A percentile compares a stretch with the other conserved stretches of the same genome.
phyloP scores from a whole-genome alignment of 1,139 yeast species.

The Pneumocystis canis region DNA sequence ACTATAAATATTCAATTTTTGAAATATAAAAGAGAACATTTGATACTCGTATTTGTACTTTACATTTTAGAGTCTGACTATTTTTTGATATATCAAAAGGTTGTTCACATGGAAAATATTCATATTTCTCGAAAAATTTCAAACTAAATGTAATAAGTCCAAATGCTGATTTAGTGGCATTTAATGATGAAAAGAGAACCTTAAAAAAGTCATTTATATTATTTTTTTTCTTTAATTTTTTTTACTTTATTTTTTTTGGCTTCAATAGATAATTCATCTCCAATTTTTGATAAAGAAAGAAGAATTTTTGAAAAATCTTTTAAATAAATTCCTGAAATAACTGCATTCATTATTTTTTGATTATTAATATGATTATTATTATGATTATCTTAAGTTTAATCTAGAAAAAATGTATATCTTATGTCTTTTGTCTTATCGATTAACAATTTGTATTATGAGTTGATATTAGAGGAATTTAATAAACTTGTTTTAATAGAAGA shows the following conservation, averaged over 20 bases:
- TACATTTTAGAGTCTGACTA: slow-evolving; percentile 6
- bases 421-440: background rate
- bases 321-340: background rate
- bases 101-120: slow-evolving; percentile 5
- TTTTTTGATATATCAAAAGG: background rate
- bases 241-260: slow-evolving; percentile 10
- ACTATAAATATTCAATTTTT: slow-evolving; percentile 3
- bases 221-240: background rate
- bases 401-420: background rate
- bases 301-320: slow-evolving; percentile 8
- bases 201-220: background rate
- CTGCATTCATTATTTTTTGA: background rate
- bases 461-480: no score
- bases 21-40: background rate
- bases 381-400: no score
- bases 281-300: slow-evolving; percentile 10
- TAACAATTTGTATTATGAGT: no score
- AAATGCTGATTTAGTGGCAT: slow-evolving; percentile 15
- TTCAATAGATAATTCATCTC: slow-evolving; percentile 14
- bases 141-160: slow-evolving; percentile 10
- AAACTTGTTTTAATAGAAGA: no score
- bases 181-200: slow-evolving; percentile 13
- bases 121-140: slow-evolving; percentile 12
- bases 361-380: no score
- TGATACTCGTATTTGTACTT: slow-evolving; percentile 10